Evolutionary conservation across 768 basidiomycete species (phyloP).

Genomic region (Russula olivacea): DNA sequence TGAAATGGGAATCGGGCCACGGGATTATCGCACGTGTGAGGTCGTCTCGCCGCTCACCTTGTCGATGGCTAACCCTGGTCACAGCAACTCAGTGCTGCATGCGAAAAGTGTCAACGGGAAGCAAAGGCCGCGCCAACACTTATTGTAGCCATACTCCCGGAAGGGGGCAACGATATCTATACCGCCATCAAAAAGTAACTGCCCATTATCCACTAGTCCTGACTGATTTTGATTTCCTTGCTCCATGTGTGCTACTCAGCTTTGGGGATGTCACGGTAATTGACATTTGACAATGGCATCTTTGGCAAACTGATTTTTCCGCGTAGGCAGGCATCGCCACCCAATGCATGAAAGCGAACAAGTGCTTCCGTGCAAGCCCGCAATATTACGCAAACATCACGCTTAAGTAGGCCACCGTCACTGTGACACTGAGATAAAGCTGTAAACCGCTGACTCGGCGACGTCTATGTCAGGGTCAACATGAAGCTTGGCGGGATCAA

Average conservation of each 20-base stretch:
- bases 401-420: conserved; percentile 50
- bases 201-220: not conserved
- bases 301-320: not conserved
- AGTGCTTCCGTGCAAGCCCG: conserved; percentile 56
- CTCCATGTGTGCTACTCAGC: not conserved
- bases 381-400: conserved; percentile 79
- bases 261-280: conserved; percentile 12
- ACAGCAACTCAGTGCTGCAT: conserved; percentile 47
- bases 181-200: conserved; percentile 72
- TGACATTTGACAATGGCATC: not conserved
- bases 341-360: conserved; percentile 63
- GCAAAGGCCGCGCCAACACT: conserved; percentile 30
- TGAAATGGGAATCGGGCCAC: conserved; percentile 54
- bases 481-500: conserved; percentile 83
- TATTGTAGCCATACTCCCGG: conserved; percentile 14
- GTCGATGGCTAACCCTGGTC: not conserved
- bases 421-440: not conserved
- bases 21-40: conserved; percentile 37
- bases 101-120: conserved; percentile 39
- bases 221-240: not conserved
- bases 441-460: not conserved
- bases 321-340: conserved; percentile 62
- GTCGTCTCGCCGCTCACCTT: not conserved
- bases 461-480: conserved; percentile 51
- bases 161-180: conserved; percentile 64